Evolutionary conservation across 352 stramenopile species (phyloP).

Genomic region (Pythium dissotocum): DNA sequence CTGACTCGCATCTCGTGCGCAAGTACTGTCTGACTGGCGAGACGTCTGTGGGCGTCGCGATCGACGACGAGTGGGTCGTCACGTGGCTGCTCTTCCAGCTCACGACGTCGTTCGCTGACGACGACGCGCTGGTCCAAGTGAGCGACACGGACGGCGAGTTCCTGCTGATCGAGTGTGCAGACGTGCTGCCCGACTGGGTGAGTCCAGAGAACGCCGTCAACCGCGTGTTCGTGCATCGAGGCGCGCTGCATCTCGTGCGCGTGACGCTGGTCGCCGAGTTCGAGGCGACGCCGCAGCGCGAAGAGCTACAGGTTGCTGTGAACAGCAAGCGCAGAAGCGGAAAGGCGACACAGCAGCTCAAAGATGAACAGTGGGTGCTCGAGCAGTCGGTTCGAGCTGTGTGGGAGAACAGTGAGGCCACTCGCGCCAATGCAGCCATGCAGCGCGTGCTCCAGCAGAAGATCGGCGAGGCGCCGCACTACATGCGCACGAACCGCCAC

Average conservation of each 20-base stretch:
- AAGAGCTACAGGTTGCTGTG: conserved; percentile 2
- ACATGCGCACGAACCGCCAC: conserved; percentile 33
- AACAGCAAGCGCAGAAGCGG: neutral
- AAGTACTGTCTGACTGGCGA: conserved; percentile 22
- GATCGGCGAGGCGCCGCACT: conserved; percentile 18
- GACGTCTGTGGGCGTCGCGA: conserved; percentile 33
- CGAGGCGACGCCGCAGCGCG: neutral
- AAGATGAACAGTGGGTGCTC: conserved; percentile 5
- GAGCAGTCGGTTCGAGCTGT: conserved; percentile 8
- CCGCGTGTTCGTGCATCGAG: conserved; percentile 29
- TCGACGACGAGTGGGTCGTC: conserved; percentile 52
- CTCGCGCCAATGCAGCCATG: conserved; percentile 20
- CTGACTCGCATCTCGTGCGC: neutral
- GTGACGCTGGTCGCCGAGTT: conserved; percentile 14
- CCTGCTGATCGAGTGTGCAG: conserved; percentile 48
- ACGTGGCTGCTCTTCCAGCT: conserved; percentile 35
- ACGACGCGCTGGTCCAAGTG: conserved; percentile 35
- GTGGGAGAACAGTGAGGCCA: conserved; percentile 13
- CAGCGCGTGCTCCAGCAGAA: conserved; percentile 27
- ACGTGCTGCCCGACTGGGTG: conserved; percentile 44
- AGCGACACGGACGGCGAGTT: conserved; percentile 49
- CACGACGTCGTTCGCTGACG: conserved; percentile 20
- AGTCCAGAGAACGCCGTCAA: conserved; percentile 37
- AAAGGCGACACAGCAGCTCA: conserved; percentile 1
- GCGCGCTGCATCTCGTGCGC: conserved; percentile 25